Evolutionary conservation across 2,329 filamentous ascomycete genomes (phyloP), one percentile per base, ranked within the genome.

Genomic region (Sphaerostilbella broomeana): DNA sequence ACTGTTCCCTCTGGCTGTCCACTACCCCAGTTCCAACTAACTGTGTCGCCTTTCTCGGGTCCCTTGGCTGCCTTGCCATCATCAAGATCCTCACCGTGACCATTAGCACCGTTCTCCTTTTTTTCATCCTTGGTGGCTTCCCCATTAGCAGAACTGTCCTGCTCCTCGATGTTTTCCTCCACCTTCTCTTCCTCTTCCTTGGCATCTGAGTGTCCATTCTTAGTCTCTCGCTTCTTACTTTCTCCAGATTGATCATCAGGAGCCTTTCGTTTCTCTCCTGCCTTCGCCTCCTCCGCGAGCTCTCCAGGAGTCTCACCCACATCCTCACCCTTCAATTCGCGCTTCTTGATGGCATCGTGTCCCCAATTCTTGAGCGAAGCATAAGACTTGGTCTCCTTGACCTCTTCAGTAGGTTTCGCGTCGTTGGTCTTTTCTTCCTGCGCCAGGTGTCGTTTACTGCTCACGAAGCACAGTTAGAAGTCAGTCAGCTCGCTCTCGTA

Each of bases 291-390:
- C 2, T 47, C 34, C 11, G 27, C 20, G 2, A 30, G 21, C 11
- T 39, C 41, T 6, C 44, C 38, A 1, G 43, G 26, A 0, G 52
- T 42, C 1, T 34, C 50, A 1, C 47, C 42, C 4, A 44, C 44
- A 1, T 37, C 40, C 1, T 49, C 38, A 0, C 31, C 40, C 2
- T 44, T 37, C 11, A 48, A 47, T 2, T 47, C 47, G 2, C 51
- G 45, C 2, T 59, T 59, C 51, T 75, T 75, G 43, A 72, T 55
- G 15, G 66, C 56, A 53, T 77, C 72, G 47, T 76, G 72, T 0
- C 72, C 71, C 75, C 75, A 79, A 43, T 80, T 81, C 64, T 79
- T 79, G 47, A 81, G 58, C 4, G 70, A 76, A 19, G 70, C 74
- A 33, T 80, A 79, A 0, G 65, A 70, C 47, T 70, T 71, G 22